Conservation (phyloP, 495 filamentous ascomycete species). For the Penicillium atrosanguineum region DNA sequence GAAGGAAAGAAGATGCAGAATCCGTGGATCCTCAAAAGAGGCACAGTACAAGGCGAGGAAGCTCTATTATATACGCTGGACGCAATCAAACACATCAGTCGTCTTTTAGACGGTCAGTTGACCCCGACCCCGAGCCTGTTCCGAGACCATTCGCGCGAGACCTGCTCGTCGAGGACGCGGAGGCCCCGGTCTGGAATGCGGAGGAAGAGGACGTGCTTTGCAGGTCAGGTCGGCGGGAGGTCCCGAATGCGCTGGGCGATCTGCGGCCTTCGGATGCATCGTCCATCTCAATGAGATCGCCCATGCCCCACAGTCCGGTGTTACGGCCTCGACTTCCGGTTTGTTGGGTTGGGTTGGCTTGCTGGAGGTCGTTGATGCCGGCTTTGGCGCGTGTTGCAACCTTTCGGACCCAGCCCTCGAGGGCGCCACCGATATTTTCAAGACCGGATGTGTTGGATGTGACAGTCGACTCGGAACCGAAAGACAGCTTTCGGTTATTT, state of each 20-base stretch:
- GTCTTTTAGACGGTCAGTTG: slow-evolving; percentile 29
- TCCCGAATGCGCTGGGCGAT: slow-evolving; percentile 22
- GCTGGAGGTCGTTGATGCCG: slow-evolving; percentile 42
- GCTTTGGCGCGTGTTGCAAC: slow-evolving; percentile 57
- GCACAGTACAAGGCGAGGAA: slow-evolving; percentile 7
- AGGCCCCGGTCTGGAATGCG: slow-evolving; percentile 22
- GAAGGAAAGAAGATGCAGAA: slow-evolving; percentile 14
- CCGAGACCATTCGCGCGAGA: slow-evolving; percentile 32
- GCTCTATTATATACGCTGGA: slow-evolving; percentile 31
- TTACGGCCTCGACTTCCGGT: slow-evolving; percentile 29
- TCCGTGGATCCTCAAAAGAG: slow-evolving; percentile 8
- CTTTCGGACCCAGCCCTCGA: slow-evolving; percentile 87
- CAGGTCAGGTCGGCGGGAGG: slow-evolving; percentile 18
- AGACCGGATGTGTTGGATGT: slow-evolving; percentile 52
- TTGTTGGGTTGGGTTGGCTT: slow-evolving; percentile 30
- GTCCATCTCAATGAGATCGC: slow-evolving; percentile 84
- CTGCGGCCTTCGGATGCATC: slow-evolving; percentile 49
- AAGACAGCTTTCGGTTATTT: slow-evolving; percentile 34
- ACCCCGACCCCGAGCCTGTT: slow-evolving; percentile 12
- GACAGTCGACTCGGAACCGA: slow-evolving; percentile 43
- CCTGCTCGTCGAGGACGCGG: slow-evolving; percentile 39
- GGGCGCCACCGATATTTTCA: slow-evolving; percentile 78
- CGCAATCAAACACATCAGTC: slow-evolving; percentile 27
- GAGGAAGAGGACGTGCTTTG: slow-evolving; percentile 24
- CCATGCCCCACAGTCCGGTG: slow-evolving; percentile 40